Percentiles rank a stretch among this genome's conserved stretches.
phyloP scores from a whole-genome alignment of 2,329 filamentous ascomycete species.

The Stachybotrys echinatus region DNA sequence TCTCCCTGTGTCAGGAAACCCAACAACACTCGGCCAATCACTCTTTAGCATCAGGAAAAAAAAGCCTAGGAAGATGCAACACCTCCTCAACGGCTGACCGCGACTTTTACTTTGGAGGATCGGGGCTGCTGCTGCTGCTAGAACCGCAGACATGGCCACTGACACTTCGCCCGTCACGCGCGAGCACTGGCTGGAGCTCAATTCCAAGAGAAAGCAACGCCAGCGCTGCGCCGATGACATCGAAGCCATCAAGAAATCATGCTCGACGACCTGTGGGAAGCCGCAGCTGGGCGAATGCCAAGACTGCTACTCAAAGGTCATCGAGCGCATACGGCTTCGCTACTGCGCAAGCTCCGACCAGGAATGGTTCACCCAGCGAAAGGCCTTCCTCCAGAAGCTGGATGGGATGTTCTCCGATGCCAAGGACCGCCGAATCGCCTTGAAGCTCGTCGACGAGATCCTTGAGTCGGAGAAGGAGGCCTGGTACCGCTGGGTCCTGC shows the following conservation, averaged over 20 bases:
- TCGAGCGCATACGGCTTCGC: constrained; percentile 37
- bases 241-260: constrained; percentile 35
- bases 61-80: neutral
- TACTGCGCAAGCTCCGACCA: constrained; percentile 26
- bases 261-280: constrained; percentile 36
- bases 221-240: constrained; percentile 34
- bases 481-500: constrained; percentile 45
- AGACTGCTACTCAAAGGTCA: constrained; percentile 40
- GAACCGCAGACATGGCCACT: neutral
- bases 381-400: constrained; percentile 43
- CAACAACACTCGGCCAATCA: too few species aligned
- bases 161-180: neutral
- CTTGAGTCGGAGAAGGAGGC: constrained; percentile 46
- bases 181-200: constrained; percentile 34
- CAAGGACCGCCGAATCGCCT: constrained; percentile 33
- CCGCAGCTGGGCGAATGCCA: constrained; percentile 38
- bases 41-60: neutral
- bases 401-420: constrained; percentile 43
- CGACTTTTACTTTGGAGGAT: neutral
- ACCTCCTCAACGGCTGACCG: neutral
- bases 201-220: constrained; percentile 22
- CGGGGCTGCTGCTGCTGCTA: neutral
- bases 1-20: too few species aligned
- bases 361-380: constrained; percentile 49
- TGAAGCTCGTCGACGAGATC: constrained; percentile 42